Percentiles rank a stretch among this genome's conserved stretches.
Conservation (phyloP, 495 filamentous ascomycete genomes). For the Hypoxylon trugodes region DNA sequence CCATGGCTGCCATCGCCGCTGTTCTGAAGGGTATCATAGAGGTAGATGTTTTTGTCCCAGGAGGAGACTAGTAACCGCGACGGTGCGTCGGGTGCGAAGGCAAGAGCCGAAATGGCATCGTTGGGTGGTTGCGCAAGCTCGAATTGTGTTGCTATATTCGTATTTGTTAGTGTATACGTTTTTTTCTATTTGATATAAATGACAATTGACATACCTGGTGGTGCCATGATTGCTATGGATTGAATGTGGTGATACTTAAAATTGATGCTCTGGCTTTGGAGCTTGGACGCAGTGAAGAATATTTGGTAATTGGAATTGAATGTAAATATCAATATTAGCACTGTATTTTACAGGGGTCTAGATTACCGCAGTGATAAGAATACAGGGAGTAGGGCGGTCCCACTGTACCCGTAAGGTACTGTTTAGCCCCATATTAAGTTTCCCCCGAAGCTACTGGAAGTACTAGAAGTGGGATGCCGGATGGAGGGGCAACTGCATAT, state of each 20-base stretch:
- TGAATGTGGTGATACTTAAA: neutral
- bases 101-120: slow-evolving; percentile 86
- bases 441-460: slow-evolving; percentile 19
- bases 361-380: slow-evolving; percentile 30
- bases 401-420: too few relatives aligned
- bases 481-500: slow-evolving; percentile 38
- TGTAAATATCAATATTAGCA: slow-evolving; percentile 41
- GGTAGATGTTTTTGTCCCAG: slow-evolving; percentile 92
- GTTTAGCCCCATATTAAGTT: slow-evolving; percentile 39
- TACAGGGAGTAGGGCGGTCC: too few relatives aligned
- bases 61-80: slow-evolving; percentile 85
- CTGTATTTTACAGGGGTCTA: slow-evolving; percentile 21
- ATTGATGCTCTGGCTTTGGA: slow-evolving; percentile 2
- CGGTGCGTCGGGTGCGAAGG: slow-evolving; percentile 76
- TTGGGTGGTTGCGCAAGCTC: slow-evolving; percentile 79
- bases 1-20: slow-evolving; percentile 67
- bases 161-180: slow-evolving; percentile 25
- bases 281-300: too few relatives aligned
- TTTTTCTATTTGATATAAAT: neutral
- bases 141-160: slow-evolving; percentile 64
- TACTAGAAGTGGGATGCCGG: too few relatives aligned
- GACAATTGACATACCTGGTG: slow-evolving; percentile 45
- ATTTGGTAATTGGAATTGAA: too few relatives aligned
- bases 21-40: slow-evolving; percentile 73
- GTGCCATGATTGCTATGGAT: slow-evolving; percentile 39